Percentiles rank a stretch among this genome's conserved stretches.
Conservation (phyloP, 176 grass and related monocot species). For the Oryza officinalis region DNA sequence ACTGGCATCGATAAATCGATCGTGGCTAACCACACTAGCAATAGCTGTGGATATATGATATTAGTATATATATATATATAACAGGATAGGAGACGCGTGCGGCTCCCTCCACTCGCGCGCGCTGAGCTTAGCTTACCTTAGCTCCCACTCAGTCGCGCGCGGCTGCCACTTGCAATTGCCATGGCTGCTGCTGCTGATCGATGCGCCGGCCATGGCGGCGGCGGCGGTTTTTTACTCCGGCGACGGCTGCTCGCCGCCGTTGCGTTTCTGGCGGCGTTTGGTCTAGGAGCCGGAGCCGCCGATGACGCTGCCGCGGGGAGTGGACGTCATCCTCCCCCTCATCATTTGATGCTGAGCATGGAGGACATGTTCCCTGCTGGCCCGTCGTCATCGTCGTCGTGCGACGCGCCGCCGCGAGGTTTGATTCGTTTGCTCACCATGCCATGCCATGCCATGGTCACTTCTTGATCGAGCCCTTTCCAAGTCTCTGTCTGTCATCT, state of each 20-base stretch:
- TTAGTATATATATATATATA: conserved; percentile 34
- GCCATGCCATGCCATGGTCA: no score
- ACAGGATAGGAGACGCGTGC: conserved; percentile 13
- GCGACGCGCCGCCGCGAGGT: conserved; percentile 13
- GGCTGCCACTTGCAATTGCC: not conserved
- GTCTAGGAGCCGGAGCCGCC: not conserved
- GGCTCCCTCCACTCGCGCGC: conserved; percentile 13
- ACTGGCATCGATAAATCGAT: not conserved
- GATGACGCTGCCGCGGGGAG: not conserved
- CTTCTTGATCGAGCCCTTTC: no score
- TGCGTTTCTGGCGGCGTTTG: not conserved
- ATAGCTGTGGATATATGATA: not conserved
- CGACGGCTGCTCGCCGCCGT: not conserved
- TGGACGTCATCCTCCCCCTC: not conserved
- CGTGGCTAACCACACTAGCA: not conserved
- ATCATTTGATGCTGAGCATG: conserved; percentile 12
- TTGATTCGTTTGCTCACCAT: not conserved
- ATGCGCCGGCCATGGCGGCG: not conserved
- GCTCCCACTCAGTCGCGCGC: not conserved
- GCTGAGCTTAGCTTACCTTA: no score
- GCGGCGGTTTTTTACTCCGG: not conserved
- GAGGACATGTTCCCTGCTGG: not conserved
- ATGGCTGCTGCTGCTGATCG: not conserved
- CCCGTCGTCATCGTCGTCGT: conserved; percentile 17
- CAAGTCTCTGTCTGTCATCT: not conserved